Evolutionary conservation across 345 rosid species (phyloP).

Genomic region (Chamaenerion angustifolium): DNA sequence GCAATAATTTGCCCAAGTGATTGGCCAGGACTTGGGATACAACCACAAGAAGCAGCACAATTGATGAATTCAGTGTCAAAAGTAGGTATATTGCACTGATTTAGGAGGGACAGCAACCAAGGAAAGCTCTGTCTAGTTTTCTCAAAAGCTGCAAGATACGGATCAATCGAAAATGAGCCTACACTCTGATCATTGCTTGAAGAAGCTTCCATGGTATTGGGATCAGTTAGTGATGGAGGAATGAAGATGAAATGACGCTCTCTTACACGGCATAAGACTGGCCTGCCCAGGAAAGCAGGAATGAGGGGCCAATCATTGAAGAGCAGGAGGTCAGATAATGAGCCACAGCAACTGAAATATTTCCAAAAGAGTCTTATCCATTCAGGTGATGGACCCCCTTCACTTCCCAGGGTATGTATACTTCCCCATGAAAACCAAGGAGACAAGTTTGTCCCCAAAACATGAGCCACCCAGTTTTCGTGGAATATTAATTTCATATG

Average conservation of each 20-base stretch:
- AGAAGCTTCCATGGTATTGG: conserved; percentile 17
- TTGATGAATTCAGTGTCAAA: conserved; percentile 59
- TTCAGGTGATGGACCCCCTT: conserved; percentile 72
- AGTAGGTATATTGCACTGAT: conserved; percentile 76
- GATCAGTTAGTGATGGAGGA: conserved; percentile 43
- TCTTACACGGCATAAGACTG: conserved; percentile 72
- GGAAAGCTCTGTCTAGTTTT: conserved; percentile 38
- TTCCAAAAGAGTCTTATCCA: conserved; percentile 89
- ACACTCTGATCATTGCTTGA: conserved; percentile 21
- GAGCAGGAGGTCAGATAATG: conserved; percentile 48
- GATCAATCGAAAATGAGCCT: conserved; percentile 26
- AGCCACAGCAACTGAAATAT: conserved; percentile 42
- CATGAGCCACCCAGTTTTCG: conserved; percentile 65
- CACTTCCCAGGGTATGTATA: conserved; percentile 43
- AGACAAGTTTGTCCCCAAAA: conserved; percentile 40
- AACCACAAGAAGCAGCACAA: conserved; percentile 54
- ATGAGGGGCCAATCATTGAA: conserved; percentile 87
- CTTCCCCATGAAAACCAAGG: conserved; percentile 94
- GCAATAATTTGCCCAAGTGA: conserved; percentile 78
- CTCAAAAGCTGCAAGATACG: conserved; percentile 46
- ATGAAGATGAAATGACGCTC: conserved; percentile 57
- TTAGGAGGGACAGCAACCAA: conserved; percentile 66
- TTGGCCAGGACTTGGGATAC: conserved; percentile 48
- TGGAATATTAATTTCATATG: conserved; percentile 70
- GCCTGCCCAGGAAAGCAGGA: conserved; percentile 92